Evolutionary conservation across 148 eudicot species (phyloP).

Genomic region (Diospyros lotus): DNA sequence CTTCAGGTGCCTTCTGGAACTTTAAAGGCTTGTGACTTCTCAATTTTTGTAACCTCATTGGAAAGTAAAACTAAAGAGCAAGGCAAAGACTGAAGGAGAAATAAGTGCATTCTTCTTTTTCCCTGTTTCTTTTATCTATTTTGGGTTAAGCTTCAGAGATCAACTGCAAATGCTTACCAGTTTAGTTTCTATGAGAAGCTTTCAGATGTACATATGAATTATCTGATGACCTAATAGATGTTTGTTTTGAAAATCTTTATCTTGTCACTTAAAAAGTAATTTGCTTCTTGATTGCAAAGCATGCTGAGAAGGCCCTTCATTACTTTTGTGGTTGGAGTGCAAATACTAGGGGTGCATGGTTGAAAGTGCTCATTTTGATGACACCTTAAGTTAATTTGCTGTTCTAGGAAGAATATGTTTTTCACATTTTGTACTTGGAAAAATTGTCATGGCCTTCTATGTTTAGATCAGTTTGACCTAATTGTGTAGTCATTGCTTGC

Average conservation of each 20-base stretch:
- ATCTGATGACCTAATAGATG: slow-evolving; percentile 5
- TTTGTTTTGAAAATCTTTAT: slow-evolving; percentile 1
- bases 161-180: background rate
- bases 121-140: background rate
- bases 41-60: slow-evolving; percentile 14
- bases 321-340: slow-evolving; percentile 3
- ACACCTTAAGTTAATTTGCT: too few relatives aligned
- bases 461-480: too few relatives aligned
- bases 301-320: slow-evolving; percentile 7
- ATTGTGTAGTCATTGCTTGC: too few relatives aligned
- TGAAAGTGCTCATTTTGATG: background rate
- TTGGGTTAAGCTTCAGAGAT: slow-evolving; percentile 13
- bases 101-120: slow-evolving; percentile 4
- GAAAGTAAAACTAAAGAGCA: slow-evolving; percentile 20
- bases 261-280: background rate
- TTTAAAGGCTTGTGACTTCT: slow-evolving; percentile 12
- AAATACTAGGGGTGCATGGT: background rate
- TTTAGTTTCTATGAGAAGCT: slow-evolving; percentile 11
- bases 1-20: slow-evolving; percentile 16
- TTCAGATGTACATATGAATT: slow-evolving; percentile 23
- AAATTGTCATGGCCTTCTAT: too few relatives aligned
- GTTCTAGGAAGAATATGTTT: too few relatives aligned
- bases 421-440: too few relatives aligned
- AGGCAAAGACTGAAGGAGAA: slow-evolving; percentile 22
- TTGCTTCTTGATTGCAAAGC: slow-evolving; percentile 3